Evolutionary conservation across 1,139 yeast species (phyloP), one percentile per base, ranked within the genome.

Genomic region (Candida frijolesensis): DNA sequence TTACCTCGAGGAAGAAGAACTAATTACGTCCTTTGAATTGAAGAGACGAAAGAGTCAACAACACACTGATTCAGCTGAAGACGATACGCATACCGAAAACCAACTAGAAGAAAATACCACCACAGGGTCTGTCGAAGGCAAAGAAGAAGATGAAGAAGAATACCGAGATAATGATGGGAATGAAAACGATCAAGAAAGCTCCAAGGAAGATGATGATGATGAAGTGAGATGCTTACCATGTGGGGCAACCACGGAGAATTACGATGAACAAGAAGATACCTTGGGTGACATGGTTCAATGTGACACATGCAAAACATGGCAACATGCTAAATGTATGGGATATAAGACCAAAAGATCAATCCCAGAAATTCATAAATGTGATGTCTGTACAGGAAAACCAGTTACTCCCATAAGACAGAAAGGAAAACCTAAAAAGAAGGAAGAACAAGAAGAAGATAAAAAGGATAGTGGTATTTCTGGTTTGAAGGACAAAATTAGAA

Each of bases 271-370:
- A 1, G 80, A 77, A 5, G 91, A 85, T 54, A 73, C 75, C 18
- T 76, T 79, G 19, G 84, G 88, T 6, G 84, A 88, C 9, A 76
- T 79, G 34, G 82, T 87, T 33, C 89, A 87, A 62, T 90, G 97
- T 67, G 96, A 87, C 50, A 62, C 70, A 19, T 90, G 97, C 64
- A 68, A 78, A 49, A 83, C 90, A 11, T 90, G 97, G 97, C 97
- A 90, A 63, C 97, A 90, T 64, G 82, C 85, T 34, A 72, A 68
- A 50, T 90, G 97, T 66, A 80, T 88, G 80, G 80, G 88, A 44
- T 84, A 78, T 44, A 60, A 51, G 41, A 48, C 59, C 8, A 51
- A 59, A 6, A 61, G 59, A 46, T 51, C 56, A 9, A 69, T 73
- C 22, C 77, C 78, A 2, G 62, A 70, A 6, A 47, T 56, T 18